Evolutionary conservation across 164 flowering plant species (phyloP).

Genomic region (Taxillus chinensis): DNA sequence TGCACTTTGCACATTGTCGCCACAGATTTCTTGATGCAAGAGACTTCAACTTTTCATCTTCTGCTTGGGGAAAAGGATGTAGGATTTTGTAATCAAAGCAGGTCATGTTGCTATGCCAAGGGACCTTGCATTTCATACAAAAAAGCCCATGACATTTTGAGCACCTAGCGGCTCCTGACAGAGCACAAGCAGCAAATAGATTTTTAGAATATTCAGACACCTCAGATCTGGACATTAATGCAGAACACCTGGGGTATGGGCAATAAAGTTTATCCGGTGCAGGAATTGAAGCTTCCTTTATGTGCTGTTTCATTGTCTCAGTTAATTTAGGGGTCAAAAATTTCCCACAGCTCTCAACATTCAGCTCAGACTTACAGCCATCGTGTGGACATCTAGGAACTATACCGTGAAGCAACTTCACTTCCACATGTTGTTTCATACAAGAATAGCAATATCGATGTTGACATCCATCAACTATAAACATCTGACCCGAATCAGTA

Average conservation of each 20-base stretch:
- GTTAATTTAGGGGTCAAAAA: conserved; percentile 49
- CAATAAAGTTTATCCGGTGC: conserved; percentile 67
- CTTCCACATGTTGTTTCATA: conserved; percentile 81
- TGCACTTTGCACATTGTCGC: conserved; percentile 79
- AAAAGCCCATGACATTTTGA: conserved; percentile 44
- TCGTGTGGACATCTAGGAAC: conserved; percentile 68
- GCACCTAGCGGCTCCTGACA: conserved; percentile 43
- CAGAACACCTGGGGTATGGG: conserved; percentile 77
- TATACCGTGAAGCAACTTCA: conserved; percentile 55
- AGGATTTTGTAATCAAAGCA: conserved; percentile 32
- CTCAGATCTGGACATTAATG: conserved; percentile 61
- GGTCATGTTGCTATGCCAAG: conserved; percentile 61
- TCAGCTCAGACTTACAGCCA: conserved; percentile 46
- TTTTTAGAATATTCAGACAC: conserved; percentile 19
- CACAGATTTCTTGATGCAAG: conserved; percentile 47
- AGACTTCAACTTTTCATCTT: conserved; percentile 53
- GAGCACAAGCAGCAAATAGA: conserved; percentile 10
- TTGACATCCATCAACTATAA: conserved; percentile 49
- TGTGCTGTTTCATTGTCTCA: conserved; percentile 44
- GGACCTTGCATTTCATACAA: conserved; percentile 68
- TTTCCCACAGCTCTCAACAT: conserved; percentile 40
- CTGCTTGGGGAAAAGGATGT: conserved; percentile 27
- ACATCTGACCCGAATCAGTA: conserved; percentile 31
- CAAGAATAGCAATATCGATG: conserved; percentile 76
- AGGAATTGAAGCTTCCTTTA: conserved; percentile 63